Conservation (phyloP, 2,329 filamentous ascomycete species). For the Beauveria sp. region DNA sequence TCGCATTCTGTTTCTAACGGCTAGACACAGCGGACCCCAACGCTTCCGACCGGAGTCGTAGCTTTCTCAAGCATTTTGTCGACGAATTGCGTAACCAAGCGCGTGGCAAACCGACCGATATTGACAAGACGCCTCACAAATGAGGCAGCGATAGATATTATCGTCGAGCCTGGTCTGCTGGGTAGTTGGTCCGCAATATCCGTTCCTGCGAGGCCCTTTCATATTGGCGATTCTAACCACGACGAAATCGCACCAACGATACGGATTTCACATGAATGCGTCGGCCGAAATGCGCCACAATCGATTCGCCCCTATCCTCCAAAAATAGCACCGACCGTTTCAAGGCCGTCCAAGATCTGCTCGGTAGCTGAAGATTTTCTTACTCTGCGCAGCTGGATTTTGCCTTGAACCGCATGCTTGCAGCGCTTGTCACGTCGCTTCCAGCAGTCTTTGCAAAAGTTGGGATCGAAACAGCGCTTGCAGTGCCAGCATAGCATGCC, state of each 20-base stretch:
- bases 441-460: constrained; percentile 16
- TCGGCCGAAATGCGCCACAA: too few species aligned
- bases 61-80: constrained; percentile 40
- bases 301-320: neutral
- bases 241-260: too few species aligned
- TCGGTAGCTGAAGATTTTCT: constrained; percentile 3
- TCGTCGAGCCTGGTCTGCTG: neutral
- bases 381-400: constrained; percentile 15
- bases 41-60: constrained; percentile 15
- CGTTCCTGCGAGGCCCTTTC: too few species aligned
- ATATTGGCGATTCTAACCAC: too few species aligned
- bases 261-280: too few species aligned
- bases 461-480: constrained; percentile 15
- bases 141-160: constrained; percentile 11
- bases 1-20: neutral
- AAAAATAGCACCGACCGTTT: neutral
- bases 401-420: constrained; percentile 13
- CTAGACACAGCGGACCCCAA: constrained; percentile 25
- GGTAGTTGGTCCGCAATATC: too few species aligned
- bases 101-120: constrained; percentile 35
- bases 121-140: constrained; percentile 21
- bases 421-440: constrained; percentile 14
- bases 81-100: constrained; percentile 45
- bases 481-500: constrained; percentile 16
- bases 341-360: constrained; percentile 4